phyloP scores from a whole-genome alignment of 805 yeast genomes.

The Candida vaughaniae region DNA sequence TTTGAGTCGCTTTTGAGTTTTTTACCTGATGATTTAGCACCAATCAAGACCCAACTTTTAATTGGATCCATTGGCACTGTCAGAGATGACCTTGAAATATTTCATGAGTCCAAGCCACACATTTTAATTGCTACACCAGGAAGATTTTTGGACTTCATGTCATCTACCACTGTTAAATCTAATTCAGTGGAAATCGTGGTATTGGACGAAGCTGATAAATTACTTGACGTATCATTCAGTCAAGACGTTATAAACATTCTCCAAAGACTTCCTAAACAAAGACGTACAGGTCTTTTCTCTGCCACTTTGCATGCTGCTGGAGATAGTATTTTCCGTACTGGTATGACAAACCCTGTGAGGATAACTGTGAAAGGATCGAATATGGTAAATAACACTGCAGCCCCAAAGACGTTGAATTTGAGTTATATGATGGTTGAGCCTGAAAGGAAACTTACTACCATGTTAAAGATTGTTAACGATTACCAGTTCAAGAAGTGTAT shows the following conservation, averaged over 20 bases:
- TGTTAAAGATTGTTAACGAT: conserved; percentile 53
- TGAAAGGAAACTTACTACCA: conserved; percentile 55
- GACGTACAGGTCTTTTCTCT: conserved; percentile 90
- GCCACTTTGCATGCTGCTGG: conserved; percentile 91
- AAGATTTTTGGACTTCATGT: conserved; percentile 70
- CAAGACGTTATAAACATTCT: conserved; percentile 68
- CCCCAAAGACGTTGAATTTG: conserved; percentile 66
- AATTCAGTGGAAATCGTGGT: conserved; percentile 69
- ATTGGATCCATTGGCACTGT: conserved; percentile 64
- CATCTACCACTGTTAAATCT: conserved; percentile 57
- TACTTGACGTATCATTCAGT: conserved; percentile 75
- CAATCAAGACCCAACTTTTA: conserved; percentile 56
- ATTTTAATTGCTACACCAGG: conserved; percentile 93
- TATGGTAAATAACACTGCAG: conserved; percentile 28
- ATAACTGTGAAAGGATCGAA: conserved; percentile 64
- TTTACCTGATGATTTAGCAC: conserved; percentile 47
- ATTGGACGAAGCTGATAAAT: conserved; percentile 90
- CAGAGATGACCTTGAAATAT: conserved; percentile 68
- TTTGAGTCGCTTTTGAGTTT: conserved; percentile 56
- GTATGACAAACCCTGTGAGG: conserved; percentile 90
- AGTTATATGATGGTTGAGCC: conserved; percentile 61
- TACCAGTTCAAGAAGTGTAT: conserved; percentile 74
- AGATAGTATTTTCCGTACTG: conserved; percentile 74
- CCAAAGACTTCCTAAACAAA: conserved; percentile 76
- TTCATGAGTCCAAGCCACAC: conserved; percentile 58